These are phyloP conservation scores for Mucor irregularis DNA, from an alignment of 371 early-diverging fungal genomes.

Conservation along the genomic window DNA sequence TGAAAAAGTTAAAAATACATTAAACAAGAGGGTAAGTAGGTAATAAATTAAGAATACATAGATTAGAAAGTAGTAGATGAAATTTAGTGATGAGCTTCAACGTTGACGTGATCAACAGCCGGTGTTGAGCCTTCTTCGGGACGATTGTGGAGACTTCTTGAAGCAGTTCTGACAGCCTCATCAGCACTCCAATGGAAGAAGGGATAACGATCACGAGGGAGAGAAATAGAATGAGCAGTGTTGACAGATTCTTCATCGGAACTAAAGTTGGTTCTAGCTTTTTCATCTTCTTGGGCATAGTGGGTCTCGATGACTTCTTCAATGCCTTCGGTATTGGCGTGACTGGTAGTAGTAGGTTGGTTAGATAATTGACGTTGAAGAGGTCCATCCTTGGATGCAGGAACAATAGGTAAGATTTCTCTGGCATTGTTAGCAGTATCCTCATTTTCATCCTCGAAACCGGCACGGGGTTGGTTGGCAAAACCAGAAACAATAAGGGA, in stretches of 20 bases:
- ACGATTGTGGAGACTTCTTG: not conserved
- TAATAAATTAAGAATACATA: not conserved
- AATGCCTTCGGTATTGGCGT: not conserved
- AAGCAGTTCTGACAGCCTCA: conserved; percentile 46
- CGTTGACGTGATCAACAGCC: not conserved
- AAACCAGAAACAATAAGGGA: conserved; percentile 46
- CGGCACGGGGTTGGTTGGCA: conserved; percentile 29
- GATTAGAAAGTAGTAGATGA: not conserved
- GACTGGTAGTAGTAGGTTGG: not conserved
- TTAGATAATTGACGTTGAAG: not conserved
- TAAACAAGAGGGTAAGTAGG: not conserved
- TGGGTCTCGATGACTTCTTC: not conserved
- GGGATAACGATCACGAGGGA: conserved; percentile 45
- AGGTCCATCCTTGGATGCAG: conserved; percentile 39
- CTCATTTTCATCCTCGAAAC: not conserved
- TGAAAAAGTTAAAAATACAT: not conserved
- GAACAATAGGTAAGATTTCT: conserved; percentile 47
- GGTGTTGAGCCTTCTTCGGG: not conserved
- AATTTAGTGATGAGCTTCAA: not conserved
- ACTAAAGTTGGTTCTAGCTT: not conserved
- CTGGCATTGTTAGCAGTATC: not conserved
- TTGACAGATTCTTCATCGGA: conserved; percentile 15
- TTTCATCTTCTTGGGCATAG: not conserved
- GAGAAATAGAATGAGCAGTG: conserved; percentile 27
- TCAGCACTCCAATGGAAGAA: conserved; percentile 55